Evolutionary conservation across 1,284 basidiomycete species (phyloP), one percentile per base, ranked within the genome.

Genomic region (Tremellales sp.): DNA sequence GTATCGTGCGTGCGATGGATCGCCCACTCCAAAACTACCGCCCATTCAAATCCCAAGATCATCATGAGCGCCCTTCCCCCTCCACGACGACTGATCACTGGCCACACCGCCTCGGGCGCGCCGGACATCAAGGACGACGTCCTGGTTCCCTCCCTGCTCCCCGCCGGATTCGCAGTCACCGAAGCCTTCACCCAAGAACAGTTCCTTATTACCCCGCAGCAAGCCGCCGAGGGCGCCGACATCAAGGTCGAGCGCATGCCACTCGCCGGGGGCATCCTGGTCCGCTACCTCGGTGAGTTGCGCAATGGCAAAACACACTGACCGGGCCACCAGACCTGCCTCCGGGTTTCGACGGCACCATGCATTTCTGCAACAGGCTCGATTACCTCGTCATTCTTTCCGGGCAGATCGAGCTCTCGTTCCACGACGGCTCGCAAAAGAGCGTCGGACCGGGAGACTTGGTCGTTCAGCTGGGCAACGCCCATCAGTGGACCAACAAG

Each of bases 321-420:
- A 32, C n/a, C n/a, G 29, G 29, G 10, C 10, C n/a, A n/a, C 12
- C 29, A 32, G n/a, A 32, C n/a, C 29, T 12, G n/a, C 29, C 29
- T 32, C n/a, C 29, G n/a, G 12, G 12, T 12, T 12, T 32, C 29
- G n/a, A 32, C n/a, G n/a, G n/a, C n/a, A n/a, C n/a, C n/a, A n/a
- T n/a, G n/a, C n/a, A n/a, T n/a, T n/a, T 32, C 29, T 21, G 22
- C 16, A 36, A n/a, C n/a, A n/a, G n/a, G n/a, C n/a, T n/a, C n/a
- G 51, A 54, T 35, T 54, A 54, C 35, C 29, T 54, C 16, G 27
- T 51, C 40, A 18, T 47, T n/a, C 44, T 43, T 22, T 40, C 47
- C 28, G 49, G 53, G n/a, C 36, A 47, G 27, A 41, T 48, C 40
- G 46, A 51, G 32, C 29, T 54, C n/a, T 25, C 12, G 14, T 33